Conservation (phyloP, 352 stramenopile genomes). For the Globisporangium cylindrosporum region DNA sequence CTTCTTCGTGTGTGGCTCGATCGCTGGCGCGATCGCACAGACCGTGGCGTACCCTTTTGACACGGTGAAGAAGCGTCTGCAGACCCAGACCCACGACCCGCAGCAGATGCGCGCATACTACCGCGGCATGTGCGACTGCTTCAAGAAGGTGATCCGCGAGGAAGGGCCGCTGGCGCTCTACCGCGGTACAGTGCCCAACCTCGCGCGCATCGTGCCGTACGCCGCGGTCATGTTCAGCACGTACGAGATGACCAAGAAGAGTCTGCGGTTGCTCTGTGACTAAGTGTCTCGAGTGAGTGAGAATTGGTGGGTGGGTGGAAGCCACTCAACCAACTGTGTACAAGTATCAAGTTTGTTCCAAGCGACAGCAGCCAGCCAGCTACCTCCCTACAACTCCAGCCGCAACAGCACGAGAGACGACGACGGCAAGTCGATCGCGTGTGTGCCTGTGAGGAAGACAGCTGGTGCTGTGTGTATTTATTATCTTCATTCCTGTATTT, state of each 20-base stretch:
- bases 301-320: not conserved
- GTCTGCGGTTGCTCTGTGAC: constrained; percentile 34
- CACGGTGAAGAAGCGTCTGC: constrained; percentile 80
- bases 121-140: constrained; percentile 74
- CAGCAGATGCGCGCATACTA: constrained; percentile 32
- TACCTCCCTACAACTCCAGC: too few relatives aligned
- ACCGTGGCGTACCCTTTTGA: constrained; percentile 86
- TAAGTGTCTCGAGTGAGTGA: not conserved
- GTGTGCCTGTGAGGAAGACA: not conserved
- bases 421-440: not conserved
- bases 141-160: constrained; percentile 63
- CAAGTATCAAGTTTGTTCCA: not conserved
- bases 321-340: not conserved
- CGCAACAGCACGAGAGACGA: not conserved
- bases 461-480: not conserved
- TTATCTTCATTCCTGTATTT: not conserved
- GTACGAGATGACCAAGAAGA: constrained; percentile 79
- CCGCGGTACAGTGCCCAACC: constrained; percentile 72
- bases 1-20: constrained; percentile 75
- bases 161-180: constrained; percentile 72
- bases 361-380: not conserved
- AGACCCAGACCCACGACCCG: constrained; percentile 33
- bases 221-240: constrained; percentile 83
- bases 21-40: constrained; percentile 70
- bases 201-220: constrained; percentile 77